Conservation (phyloP, 352 stramenopile species). For the Lagenidium giganteum region DNA sequence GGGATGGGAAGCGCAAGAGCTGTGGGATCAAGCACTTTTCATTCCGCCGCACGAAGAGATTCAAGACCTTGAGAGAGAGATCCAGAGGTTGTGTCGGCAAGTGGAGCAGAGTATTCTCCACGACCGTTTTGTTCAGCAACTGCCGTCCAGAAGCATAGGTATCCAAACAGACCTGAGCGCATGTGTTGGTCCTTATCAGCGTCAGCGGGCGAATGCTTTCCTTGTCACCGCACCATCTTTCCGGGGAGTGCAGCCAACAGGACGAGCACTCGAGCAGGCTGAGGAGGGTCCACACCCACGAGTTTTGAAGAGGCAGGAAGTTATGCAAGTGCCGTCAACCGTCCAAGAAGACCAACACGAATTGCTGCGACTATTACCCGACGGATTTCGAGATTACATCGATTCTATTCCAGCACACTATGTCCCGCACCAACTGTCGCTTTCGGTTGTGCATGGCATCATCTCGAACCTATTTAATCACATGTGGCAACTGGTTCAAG, state of each 20-base stretch:
- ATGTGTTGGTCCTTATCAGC: conserved; percentile 8
- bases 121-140: too few relatives aligned
- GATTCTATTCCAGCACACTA: conserved; percentile 27
- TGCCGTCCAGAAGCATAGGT: too few relatives aligned
- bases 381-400: conserved; percentile 23
- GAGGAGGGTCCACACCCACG: too few relatives aligned
- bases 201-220: conserved; percentile 15
- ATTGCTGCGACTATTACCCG: conserved; percentile 29
- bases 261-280: too few relatives aligned
- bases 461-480: conserved; percentile 50
- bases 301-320: too few relatives aligned
- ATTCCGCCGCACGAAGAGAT: conserved; percentile 45
- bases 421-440: conserved; percentile 26
- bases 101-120: conserved; percentile 30
- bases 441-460: conserved; percentile 26
- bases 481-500: conserved; percentile 35
- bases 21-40: conserved; percentile 61
- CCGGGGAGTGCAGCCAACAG: too few relatives aligned
- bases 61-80: conserved; percentile 34
- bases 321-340: not conserved
- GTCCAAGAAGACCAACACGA: conserved; percentile 17
- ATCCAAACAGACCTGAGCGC: conserved; percentile 32
- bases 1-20: conserved; percentile 38
- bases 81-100: conserved; percentile 23
- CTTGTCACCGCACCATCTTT: too few relatives aligned